Evolutionary conservation across 768 basidiomycete genomes (phyloP).

Genomic region (Lentinula sp.): DNA sequence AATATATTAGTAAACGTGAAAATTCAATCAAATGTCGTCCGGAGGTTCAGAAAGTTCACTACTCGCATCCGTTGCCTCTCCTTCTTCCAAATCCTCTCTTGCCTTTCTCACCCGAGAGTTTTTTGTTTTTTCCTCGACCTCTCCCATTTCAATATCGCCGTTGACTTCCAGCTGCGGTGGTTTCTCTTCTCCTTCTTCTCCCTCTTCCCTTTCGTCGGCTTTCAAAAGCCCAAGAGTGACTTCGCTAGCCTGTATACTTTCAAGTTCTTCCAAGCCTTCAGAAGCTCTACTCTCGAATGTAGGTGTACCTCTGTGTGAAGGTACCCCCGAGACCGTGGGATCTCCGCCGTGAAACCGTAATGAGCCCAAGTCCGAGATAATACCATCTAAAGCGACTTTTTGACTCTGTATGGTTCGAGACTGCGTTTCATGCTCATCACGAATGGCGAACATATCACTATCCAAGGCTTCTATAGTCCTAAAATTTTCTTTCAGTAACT

Average conservation of each 20-base stretch:
- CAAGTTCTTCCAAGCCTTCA: conserved; percentile 12
- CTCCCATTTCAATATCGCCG: conserved; percentile 90
- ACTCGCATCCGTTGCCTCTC: conserved; percentile 78
- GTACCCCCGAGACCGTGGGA: conserved; percentile 30
- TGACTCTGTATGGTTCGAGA: conserved; percentile 60
- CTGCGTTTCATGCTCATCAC: conserved; percentile 69
- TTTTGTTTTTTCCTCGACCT: conserved; percentile 69
- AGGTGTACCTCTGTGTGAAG: conserved; percentile 46
- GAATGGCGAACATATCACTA: conserved; percentile 74
- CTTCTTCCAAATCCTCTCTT: conserved; percentile 78
- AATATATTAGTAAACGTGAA: no score
- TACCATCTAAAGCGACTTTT: conserved; percentile 58
- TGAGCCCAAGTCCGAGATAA: conserved; percentile 55
- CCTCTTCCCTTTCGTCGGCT: conserved; percentile 37
- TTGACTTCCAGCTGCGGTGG: conserved; percentile 25
- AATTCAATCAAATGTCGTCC: conserved; percentile 25
- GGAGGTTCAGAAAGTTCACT: conserved; percentile 76
- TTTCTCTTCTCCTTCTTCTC: conserved; percentile 30
- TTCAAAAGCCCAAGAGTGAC: conserved; percentile 11
- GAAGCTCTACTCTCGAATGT: conserved; percentile 27
- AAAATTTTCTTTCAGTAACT: not conserved
- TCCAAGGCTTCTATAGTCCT: conserved; percentile 63
- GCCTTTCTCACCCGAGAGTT: conserved; percentile 43
- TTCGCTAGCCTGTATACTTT: not conserved
- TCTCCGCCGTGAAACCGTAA: conserved; percentile 66